Evolutionary conservation across 768 basidiomycete species (phyloP).

Genomic region (Pisolithus microcarpus): DNA sequence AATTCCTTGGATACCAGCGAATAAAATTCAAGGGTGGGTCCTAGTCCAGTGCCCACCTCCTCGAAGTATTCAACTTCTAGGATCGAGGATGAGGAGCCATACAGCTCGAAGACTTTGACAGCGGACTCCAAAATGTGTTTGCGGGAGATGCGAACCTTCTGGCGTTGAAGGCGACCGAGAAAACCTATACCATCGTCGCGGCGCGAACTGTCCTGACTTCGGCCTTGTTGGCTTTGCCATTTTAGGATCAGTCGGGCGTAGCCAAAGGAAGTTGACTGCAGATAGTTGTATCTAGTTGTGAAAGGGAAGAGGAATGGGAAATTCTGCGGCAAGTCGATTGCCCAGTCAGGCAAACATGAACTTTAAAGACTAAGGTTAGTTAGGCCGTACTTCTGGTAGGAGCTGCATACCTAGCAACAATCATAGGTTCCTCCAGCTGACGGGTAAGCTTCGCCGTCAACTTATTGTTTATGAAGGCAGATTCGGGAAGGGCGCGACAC

Average conservation of each 20-base stretch:
- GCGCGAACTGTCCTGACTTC: conserved; percentile 70
- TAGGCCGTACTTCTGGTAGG: background rate
- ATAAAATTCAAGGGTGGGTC: conserved; percentile 97
- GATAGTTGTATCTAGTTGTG: conserved; percentile 92
- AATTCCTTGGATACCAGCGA: conserved; percentile 96
- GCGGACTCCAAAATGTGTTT: conserved; percentile 94
- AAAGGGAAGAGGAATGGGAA: conserved; percentile 99
- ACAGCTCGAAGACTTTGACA: conserved; percentile 93
- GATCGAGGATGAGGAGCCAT: conserved; percentile 88
- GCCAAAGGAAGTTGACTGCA: conserved; percentile 96
- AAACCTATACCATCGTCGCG: conserved; percentile 90
- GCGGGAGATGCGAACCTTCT: conserved; percentile 94
- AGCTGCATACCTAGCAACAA: conserved; percentile 78
- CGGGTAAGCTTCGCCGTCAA: conserved; percentile 95
- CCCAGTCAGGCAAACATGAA: conserved; percentile 96
- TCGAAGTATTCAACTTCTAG: conserved; percentile 99
- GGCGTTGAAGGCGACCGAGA: conserved; percentile 85
- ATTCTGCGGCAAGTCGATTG: conserved; percentile 87
- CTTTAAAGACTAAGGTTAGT: conserved; percentile 32
- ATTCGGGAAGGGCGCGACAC: conserved; percentile 60
- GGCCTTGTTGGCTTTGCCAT: conserved; percentile 84
- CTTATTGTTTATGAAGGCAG: conserved; percentile 95
- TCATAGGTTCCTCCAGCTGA: conserved; percentile 97
- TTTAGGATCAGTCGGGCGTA: conserved; percentile 92
- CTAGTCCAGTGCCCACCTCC: conserved; percentile 95